phyloP scores from a whole-genome alignment of 192 early-diverging fungal genomes.

The Podila clonocystis region DNA sequence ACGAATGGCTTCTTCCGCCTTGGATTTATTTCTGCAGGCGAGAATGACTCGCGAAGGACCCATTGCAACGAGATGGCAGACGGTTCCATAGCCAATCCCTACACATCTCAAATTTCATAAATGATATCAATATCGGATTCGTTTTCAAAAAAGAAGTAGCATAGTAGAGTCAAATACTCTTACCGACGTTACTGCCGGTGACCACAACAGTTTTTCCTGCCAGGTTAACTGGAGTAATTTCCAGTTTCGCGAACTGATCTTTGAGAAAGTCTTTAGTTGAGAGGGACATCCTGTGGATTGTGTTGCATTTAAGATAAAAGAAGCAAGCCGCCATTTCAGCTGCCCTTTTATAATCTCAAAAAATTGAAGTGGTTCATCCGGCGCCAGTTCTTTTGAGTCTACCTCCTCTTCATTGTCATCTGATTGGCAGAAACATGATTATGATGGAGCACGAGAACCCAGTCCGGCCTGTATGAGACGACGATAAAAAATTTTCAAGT shows the following conservation, averaged over 20 bases:
- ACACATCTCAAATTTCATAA: background rate
- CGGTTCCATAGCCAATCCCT: slow-evolving; percentile 43
- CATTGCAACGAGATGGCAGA: slow-evolving; percentile 23
- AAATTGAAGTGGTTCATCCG: background rate
- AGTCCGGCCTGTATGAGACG: too few species aligned
- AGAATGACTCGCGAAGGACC: slow-evolving; percentile 22
- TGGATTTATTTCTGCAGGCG: slow-evolving; percentile 29
- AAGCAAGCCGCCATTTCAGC: too few species aligned
- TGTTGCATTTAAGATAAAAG: slow-evolving; percentile 3
- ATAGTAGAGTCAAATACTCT: background rate
- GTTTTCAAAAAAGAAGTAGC: background rate
- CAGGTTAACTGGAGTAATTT: slow-evolving; percentile 10
- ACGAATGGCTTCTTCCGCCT: slow-evolving; percentile 19
- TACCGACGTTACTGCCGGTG: slow-evolving; percentile 40
- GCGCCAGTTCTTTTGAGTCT: too few species aligned
- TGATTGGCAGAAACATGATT: too few species aligned
- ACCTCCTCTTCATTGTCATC: too few species aligned
- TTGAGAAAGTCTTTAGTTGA: background rate
- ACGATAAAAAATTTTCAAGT: too few species aligned
- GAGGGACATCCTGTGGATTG: background rate
- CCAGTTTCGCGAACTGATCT: background rate
- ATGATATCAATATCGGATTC: background rate
- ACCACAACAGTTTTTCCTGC: slow-evolving; percentile 30
- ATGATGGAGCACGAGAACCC: too few species aligned
- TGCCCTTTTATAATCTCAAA: background rate